A percentile compares a stretch with the other conserved stretches of the same genome.
These are phyloP conservation scores for Termitomyces sp. DNA, from an alignment of 768 basidiomycete genomes.

Conservation along the genomic window DNA sequence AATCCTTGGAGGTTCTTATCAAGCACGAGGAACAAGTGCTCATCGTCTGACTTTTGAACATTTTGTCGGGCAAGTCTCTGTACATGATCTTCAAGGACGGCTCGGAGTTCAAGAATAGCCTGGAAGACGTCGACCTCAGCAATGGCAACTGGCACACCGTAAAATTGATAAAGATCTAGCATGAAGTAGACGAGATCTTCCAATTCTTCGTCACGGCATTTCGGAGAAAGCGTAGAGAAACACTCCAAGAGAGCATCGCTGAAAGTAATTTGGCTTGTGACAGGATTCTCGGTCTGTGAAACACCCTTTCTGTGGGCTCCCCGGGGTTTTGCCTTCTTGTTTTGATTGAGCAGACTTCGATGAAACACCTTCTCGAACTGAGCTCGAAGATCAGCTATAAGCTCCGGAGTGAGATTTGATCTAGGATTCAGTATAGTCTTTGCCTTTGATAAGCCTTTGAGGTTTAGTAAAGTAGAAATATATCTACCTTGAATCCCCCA, in stretches of 20 bases:
- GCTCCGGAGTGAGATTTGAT: slow-evolving; percentile 32
- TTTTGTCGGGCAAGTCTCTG: slow-evolving; percentile 23
- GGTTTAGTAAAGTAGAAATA: not conserved
- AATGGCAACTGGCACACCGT: slow-evolving; percentile 81
- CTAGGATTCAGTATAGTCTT: slow-evolving; percentile 62
- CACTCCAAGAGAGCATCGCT: slow-evolving; percentile 78
- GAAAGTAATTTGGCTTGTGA: slow-evolving; percentile 44
- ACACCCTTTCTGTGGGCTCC: slow-evolving; percentile 27
- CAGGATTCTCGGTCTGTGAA: slow-evolving; percentile 25
- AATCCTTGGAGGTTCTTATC: slow-evolving; percentile 46
- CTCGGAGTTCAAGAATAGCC: slow-evolving; percentile 80
- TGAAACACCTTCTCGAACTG: slow-evolving; percentile 76
- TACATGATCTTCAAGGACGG: slow-evolving; percentile 67
- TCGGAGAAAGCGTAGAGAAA: slow-evolving; percentile 77
- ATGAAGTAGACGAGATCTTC: slow-evolving; percentile 95
- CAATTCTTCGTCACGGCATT: slow-evolving; percentile 87
- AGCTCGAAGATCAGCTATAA: slow-evolving; percentile 50
- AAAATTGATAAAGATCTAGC: slow-evolving; percentile 90
- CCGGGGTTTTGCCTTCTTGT: slow-evolving; percentile 50
- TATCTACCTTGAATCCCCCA: slow-evolving; percentile 88
- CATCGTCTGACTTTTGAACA: slow-evolving; percentile 34
- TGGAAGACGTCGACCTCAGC: slow-evolving; percentile 91
- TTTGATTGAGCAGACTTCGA: slow-evolving; percentile 50
- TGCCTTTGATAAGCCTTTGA: slow-evolving; percentile 1
- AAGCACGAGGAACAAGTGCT: slow-evolving; percentile 34